phyloP scores from a whole-genome alignment of 371 early-diverging fungal species.

The Syncephalastrum monosporum region DNA sequence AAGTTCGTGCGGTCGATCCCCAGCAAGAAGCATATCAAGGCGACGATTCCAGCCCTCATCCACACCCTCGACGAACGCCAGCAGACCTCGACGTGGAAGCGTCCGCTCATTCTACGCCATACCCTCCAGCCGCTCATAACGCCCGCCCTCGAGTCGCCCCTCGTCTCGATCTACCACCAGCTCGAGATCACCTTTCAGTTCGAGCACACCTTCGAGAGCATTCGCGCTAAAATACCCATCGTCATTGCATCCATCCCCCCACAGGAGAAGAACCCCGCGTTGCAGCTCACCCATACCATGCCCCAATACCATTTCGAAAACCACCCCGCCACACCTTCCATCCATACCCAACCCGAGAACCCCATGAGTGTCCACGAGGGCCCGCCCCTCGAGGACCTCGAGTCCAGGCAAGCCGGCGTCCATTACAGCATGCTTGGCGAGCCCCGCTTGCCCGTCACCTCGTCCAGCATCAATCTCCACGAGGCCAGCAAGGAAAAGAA shows the following conservation, averaged over 20 bases:
- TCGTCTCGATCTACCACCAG: slow-evolving; percentile 24
- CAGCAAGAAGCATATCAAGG: slow-evolving; percentile 18
- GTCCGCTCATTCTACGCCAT: slow-evolving; percentile 25
- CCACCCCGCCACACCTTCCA: too few relatives aligned
- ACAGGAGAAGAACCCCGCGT: slow-evolving; percentile 1
- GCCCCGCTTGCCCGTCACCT: slow-evolving; percentile 14
- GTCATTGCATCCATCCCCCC: slow-evolving; percentile 27
- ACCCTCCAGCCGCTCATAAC: slow-evolving; percentile 17
- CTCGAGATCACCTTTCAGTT: slow-evolving; percentile 29
- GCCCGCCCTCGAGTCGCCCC: slow-evolving; percentile 19
- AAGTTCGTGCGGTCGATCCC: background rate
- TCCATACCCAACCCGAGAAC: slow-evolving; percentile 6
- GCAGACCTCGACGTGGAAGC: slow-evolving; percentile 25
- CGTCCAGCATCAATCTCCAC: slow-evolving; percentile 11
- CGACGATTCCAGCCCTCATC: slow-evolving; percentile 21
- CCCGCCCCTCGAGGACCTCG: slow-evolving; percentile 9
- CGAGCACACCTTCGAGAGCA: slow-evolving; percentile 24
- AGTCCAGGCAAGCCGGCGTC: slow-evolving; percentile 9
- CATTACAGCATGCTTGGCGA: slow-evolving; percentile 19
- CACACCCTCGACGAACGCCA: slow-evolving; percentile 17
- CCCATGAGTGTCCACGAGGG: slow-evolving; percentile 13
- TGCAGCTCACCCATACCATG: slow-evolving; percentile 9
- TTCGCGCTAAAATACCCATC: slow-evolving; percentile 27
- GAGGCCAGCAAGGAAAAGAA: background rate
- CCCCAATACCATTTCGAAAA: slow-evolving; percentile 19